phyloP scores from a whole-genome alignment of 1,284 basidiomycete genomes.

The Pisolithus thermaeus region DNA sequence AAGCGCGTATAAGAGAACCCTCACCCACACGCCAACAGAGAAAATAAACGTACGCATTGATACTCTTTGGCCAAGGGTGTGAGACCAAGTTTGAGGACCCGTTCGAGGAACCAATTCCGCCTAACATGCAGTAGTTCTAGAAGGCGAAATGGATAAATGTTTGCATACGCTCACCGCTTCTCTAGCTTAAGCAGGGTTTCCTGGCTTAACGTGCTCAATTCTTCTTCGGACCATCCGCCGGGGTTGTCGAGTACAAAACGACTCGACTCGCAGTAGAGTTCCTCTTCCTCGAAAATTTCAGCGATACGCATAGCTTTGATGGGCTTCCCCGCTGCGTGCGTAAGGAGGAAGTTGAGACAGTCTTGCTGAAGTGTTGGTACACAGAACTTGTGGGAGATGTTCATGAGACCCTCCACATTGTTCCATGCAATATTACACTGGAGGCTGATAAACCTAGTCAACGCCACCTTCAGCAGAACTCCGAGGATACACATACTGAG shows the following conservation, averaged over 20 bases:
- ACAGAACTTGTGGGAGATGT: conserved; percentile 80
- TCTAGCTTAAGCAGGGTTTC: conserved; percentile 84
- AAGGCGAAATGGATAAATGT: not conserved
- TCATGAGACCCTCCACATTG: conserved; percentile 85
- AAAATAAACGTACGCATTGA: conserved; percentile 61
- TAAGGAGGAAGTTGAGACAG: conserved; percentile 81
- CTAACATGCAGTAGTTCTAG: conserved; percentile 30
- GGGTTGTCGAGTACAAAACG: conserved; percentile 89
- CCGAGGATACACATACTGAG: conserved; percentile 50
- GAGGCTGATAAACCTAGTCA: conserved; percentile 41
- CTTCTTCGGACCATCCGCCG: conserved; percentile 77
- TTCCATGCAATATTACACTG: conserved; percentile 92
- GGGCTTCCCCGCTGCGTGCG: conserved; percentile 85
- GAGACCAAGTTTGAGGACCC: conserved; percentile 86
- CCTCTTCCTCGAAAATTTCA: conserved; percentile 80
- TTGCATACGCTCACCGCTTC: conserved; percentile 51
- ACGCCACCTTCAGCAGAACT: not conserved
- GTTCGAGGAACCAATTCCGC: conserved; percentile 90
- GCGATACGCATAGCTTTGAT: conserved; percentile 89
- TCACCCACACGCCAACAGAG: conserved; percentile 8
- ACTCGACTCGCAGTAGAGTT: conserved; percentile 83
- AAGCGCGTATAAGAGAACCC: conserved; percentile 1
- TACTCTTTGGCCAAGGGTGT: conserved; percentile 86
- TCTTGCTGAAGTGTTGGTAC: conserved; percentile 75
- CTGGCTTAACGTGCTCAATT: conserved; percentile 72